phyloP scores from a whole-genome alignment of 129 eudicot species.

The Pseudognaphalium luteoalbum region DNA sequence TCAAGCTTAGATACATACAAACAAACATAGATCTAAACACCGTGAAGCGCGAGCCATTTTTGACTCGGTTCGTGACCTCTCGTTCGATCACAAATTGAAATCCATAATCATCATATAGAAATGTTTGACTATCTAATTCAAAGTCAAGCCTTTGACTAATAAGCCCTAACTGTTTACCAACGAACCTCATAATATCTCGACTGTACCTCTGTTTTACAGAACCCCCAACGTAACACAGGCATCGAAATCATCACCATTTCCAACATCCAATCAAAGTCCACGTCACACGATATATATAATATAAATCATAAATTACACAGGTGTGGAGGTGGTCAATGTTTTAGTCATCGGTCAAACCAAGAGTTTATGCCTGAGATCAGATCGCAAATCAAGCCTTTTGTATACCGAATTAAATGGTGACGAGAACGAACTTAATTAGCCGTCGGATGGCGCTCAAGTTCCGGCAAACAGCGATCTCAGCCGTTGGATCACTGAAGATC shows the following conservation, averaged over 20 bases:
- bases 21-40: background rate
- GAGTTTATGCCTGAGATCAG: background rate
- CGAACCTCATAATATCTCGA: background rate
- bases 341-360: background rate
- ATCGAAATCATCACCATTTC: background rate
- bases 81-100: background rate
- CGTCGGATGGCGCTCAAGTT: conserved; percentile 63
- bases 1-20: background rate
- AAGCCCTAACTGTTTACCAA: background rate
- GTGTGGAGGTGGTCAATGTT: background rate
- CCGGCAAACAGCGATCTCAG: conserved; percentile 54
- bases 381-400: background rate
- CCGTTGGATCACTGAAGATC: conserved; percentile 62
- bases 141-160: background rate
- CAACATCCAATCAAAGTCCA: background rate
- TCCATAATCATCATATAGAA: background rate
- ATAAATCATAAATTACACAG: background rate
- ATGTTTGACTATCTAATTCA: background rate
- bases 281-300: background rate
- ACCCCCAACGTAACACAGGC: background rate
- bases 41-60: background rate
- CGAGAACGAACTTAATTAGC: conserved; percentile 30
- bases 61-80: background rate
- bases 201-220: background rate
- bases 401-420: background rate